These are phyloP conservation scores for Thelephora terrestris DNA, from an alignment of 1,284 basidiomycete species.

Conservation along the genomic window DNA sequence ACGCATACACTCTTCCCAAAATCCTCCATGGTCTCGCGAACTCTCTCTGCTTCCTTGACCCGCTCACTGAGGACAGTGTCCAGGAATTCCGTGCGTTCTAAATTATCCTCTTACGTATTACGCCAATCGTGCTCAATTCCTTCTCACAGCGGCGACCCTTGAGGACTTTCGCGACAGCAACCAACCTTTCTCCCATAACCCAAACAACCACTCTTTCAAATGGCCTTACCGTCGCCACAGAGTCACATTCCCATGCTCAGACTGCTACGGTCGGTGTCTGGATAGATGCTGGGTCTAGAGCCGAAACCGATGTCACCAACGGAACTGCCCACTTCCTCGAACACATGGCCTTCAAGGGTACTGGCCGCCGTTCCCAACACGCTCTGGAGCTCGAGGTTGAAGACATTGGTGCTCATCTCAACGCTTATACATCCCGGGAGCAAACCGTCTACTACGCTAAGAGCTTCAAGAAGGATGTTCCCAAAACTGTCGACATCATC, in stretches of 20 bases:
- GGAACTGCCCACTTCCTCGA: conserved; percentile 99
- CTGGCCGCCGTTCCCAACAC: conserved; percentile 83
- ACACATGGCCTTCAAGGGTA: conserved; percentile 97
- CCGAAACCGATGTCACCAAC: conserved; percentile 89
- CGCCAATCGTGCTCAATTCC: background rate
- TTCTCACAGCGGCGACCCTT: conserved; percentile 24
- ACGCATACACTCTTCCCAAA: conserved; percentile 16
- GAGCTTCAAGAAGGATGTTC: conserved; percentile 95
- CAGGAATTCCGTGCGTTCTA: conserved; percentile 40
- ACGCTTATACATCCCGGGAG: conserved; percentile 98
- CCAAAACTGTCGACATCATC: conserved; percentile 90
- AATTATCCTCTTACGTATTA: background rate
- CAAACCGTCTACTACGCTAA: conserved; percentile 99
- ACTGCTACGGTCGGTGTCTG: conserved; percentile 98
- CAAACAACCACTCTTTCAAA: conserved; percentile 85
- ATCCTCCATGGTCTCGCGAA: conserved; percentile 53
- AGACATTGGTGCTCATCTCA: conserved; percentile 95
- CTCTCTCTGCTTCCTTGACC: conserved; percentile 48
- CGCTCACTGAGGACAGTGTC: conserved; percentile 49
- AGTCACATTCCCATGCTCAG: conserved; percentile 89
- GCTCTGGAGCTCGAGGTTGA: conserved; percentile 96
- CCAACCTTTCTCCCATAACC: conserved; percentile 66
- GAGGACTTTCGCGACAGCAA: conserved; percentile 62
- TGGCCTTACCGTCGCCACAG: conserved; percentile 88
- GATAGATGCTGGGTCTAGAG: conserved; percentile 97